These are phyloP conservation scores for Drechslerella coelobrocha DNA, from an alignment of 2,329 filamentous ascomycete genomes.

Conservation along the genomic window DNA sequence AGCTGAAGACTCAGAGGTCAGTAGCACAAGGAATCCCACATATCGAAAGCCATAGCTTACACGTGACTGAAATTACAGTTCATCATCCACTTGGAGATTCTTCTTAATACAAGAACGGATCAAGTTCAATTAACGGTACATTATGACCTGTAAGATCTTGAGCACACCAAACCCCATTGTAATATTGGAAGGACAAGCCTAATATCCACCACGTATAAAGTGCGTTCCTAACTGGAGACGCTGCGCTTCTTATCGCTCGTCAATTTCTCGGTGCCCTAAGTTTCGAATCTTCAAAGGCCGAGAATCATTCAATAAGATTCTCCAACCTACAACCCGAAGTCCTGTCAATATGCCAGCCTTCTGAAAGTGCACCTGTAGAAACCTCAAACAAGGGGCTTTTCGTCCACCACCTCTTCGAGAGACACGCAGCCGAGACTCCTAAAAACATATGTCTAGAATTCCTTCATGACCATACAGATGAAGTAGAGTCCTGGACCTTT, in stretches of 20 bases:
- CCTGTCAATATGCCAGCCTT: constrained; percentile 41
- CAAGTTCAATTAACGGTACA: constrained; percentile 22
- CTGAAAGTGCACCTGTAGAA: constrained; percentile 30
- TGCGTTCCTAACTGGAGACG: constrained; percentile 28
- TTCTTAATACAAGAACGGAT: constrained; percentile 33
- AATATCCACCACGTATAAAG: constrained; percentile 4
- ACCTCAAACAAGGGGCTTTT: constrained; percentile 25
- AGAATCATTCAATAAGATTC: constrained; percentile 5
- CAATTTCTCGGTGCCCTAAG: constrained; percentile 25
- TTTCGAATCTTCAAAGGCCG: constrained; percentile 12
- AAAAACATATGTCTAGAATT: constrained; percentile 58
- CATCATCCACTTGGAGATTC: constrained; percentile 32
- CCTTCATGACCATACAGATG: constrained; percentile 55
- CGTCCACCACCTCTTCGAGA: constrained; percentile 59
- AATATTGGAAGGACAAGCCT: not conserved
- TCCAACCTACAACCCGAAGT: constrained; percentile 26
- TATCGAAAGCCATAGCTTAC: not conserved
- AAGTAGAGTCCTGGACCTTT: constrained; percentile 56
- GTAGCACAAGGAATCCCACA: not conserved
- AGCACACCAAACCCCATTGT: not conserved
- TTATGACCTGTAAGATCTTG: constrained; percentile 36
- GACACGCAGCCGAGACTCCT: constrained; percentile 55
- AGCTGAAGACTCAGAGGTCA: constrained; percentile 38
- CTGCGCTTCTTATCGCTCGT: constrained; percentile 25
- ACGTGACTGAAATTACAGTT: constrained; percentile 16